Evolutionary conservation across 192 early-diverging fungal species (phyloP).

Genomic region (Chytriomyces sp.): DNA sequence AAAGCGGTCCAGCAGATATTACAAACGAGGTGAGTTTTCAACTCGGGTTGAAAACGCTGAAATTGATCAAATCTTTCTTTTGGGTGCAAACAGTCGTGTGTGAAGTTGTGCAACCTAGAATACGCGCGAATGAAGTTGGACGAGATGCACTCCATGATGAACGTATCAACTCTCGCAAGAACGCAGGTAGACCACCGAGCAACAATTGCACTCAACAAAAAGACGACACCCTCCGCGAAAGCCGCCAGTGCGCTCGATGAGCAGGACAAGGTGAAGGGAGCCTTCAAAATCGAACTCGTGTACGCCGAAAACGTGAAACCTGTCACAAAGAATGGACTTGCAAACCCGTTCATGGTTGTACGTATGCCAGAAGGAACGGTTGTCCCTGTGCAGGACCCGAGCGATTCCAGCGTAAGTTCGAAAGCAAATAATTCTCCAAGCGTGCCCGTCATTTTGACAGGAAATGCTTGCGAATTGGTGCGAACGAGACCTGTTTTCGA

Average conservation of each 20-base stretch:
- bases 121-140: constrained; percentile 58
- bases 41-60: neutral
- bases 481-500: constrained; percentile 53
- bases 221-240: constrained; percentile 13
- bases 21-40: constrained; percentile 44
- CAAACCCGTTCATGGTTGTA: constrained; percentile 59
- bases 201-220: constrained; percentile 32
- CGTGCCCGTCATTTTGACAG: constrained; percentile 39
- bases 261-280: constrained; percentile 48
- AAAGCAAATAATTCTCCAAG: constrained; percentile 9
- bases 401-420: neutral
- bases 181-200: constrained; percentile 47
- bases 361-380: constrained; percentile 61
- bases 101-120: constrained; percentile 63
- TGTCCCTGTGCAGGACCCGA: constrained; percentile 44
- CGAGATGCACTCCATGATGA: constrained; percentile 62
- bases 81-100: constrained; percentile 49
- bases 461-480: constrained; percentile 48
- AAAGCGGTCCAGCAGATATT: constrained; percentile 54
- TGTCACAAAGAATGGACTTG: constrained; percentile 57
- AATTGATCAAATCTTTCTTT: neutral
- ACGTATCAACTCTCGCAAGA: constrained; percentile 49
- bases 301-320: constrained; percentile 64
- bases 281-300: constrained; percentile 54
- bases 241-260: constrained; percentile 22